A percentile compares a stretch with the other conserved stretches of the same genome.
Evolutionary conservation across 2,329 filamentous ascomycete species (phyloP).

Genomic region (Grosmannia clavigera): DNA sequence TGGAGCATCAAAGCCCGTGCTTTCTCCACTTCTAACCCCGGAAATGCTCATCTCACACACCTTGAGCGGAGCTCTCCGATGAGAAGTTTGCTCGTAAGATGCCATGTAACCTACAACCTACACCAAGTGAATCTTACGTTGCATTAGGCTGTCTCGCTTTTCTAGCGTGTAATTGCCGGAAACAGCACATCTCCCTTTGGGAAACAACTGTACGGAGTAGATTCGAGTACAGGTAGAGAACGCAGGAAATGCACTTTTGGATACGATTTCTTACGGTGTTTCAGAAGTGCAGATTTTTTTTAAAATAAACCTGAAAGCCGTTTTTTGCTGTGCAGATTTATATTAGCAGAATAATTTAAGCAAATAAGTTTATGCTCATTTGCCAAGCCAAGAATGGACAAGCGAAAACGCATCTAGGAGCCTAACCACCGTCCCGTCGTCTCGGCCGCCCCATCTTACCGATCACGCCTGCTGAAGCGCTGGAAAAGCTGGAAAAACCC

Average conservation of each 20-base stretch:
- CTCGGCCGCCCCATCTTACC: neutral
- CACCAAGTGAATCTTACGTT: neutral
- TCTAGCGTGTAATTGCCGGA: neutral
- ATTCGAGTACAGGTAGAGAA: neutral
- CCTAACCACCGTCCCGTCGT: neutral
- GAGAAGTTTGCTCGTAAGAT: neutral
- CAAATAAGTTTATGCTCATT: too few relatives aligned
- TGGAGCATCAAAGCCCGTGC: too few relatives aligned
- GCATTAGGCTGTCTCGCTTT: neutral
- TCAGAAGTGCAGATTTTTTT: too few relatives aligned
- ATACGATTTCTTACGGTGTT: neutral
- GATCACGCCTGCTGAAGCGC: neutral
- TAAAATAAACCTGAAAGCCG: too few relatives aligned
- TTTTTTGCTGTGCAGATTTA: too few relatives aligned
- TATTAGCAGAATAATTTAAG: too few relatives aligned
- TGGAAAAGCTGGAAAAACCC: neutral
- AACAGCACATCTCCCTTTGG: neutral
- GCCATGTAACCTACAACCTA: neutral
- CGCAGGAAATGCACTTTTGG: neutral
- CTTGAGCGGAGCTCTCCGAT: neutral
- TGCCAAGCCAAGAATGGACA: too few relatives aligned
- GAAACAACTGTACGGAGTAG: too few relatives aligned
- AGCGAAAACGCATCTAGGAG: neutral
- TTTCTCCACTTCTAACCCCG: neutral
- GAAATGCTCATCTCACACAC: neutral